A percentile compares a stretch with the other conserved stretches of the same genome.
phyloP scores from a whole-genome alignment of 306 rosid species.

The Trifolium dubium region DNA sequence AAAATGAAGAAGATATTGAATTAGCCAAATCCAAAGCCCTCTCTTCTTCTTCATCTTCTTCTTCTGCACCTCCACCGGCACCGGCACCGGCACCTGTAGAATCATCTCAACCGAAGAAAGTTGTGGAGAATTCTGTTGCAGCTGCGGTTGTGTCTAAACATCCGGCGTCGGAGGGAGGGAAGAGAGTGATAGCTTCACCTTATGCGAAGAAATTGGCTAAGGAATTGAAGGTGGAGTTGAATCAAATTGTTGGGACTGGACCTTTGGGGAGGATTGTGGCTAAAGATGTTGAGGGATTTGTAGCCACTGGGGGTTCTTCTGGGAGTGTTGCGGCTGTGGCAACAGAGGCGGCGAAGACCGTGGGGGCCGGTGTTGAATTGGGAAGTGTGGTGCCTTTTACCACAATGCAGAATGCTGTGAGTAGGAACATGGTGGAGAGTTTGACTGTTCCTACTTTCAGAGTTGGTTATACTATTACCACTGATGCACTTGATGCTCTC shows the following conservation, averaged over 20 bases:
- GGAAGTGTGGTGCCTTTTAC: constrained; percentile 92
- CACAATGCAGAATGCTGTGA: constrained; percentile 94
- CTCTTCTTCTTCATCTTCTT: constrained; percentile 45
- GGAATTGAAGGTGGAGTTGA: constrained; percentile 82
- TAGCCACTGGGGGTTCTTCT: constrained; percentile 37
- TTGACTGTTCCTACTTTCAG: constrained; percentile 83
- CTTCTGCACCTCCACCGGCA: constrained; percentile 14
- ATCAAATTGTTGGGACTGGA: constrained; percentile 70
- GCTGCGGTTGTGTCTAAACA: constrained; percentile 56
- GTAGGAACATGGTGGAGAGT: constrained; percentile 91
- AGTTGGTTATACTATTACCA: constrained; percentile 88
- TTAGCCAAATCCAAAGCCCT: constrained; percentile 73
- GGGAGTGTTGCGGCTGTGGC: constrained; percentile 20
- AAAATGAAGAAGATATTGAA: constrained; percentile 76
- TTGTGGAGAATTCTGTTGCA: not conserved
- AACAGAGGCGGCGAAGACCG: constrained; percentile 4
- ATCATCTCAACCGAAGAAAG: constrained; percentile 46
- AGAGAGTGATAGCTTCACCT: constrained; percentile 88
- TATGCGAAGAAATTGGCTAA: constrained; percentile 94
- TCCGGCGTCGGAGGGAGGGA: constrained; percentile 95
- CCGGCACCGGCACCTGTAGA: not conserved
- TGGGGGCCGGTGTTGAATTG: constrained; percentile 59
- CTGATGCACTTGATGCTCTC: constrained; percentile 86
- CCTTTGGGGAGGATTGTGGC: constrained; percentile 92
- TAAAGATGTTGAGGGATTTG: constrained; percentile 84